A percentile compares a stretch with the other conserved stretches of the same genome.
Conservation (phyloP, 345 rosid species). For the Sapria himalayana region DNA sequence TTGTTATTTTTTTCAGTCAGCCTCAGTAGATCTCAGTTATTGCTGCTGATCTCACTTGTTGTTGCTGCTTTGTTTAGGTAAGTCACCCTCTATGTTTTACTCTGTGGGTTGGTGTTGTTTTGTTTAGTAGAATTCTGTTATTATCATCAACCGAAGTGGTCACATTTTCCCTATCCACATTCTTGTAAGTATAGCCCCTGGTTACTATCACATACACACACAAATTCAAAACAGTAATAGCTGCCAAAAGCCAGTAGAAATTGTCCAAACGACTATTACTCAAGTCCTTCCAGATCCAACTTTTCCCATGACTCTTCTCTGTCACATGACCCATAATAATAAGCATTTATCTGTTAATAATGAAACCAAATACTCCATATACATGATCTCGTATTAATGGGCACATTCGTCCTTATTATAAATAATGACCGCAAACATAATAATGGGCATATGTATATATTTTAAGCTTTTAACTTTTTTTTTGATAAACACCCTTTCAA, state of each 20-base stretch:
- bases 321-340: constrained; percentile 24
- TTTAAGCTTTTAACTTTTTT: too few species aligned
- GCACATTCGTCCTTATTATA: constrained; percentile 49
- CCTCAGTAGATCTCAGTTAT: too few species aligned
- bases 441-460: too few species aligned
- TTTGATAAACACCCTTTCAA: constrained; percentile 56
- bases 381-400: constrained; percentile 36
- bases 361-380: constrained; percentile 29
- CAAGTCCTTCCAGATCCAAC: constrained; percentile 69
- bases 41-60: too few species aligned
- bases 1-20: too few species aligned
- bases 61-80: too few species aligned
- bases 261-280: constrained; percentile 59
- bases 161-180: constrained; percentile 49
- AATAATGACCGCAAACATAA: constrained; percentile 51
- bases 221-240: constrained; percentile 24
- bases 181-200: constrained; percentile 48
- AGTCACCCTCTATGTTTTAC: too few species aligned
- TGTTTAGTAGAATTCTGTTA: too few species aligned
- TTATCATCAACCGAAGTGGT: too few species aligned
- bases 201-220: constrained; percentile 37
- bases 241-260: constrained; percentile 58
- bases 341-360: constrained; percentile 25
- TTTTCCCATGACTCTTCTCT: constrained; percentile 16
- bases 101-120: too few species aligned